phyloP scores from a whole-genome alignment of 208 protist species.

The Leishmania aethiopica region DNA sequence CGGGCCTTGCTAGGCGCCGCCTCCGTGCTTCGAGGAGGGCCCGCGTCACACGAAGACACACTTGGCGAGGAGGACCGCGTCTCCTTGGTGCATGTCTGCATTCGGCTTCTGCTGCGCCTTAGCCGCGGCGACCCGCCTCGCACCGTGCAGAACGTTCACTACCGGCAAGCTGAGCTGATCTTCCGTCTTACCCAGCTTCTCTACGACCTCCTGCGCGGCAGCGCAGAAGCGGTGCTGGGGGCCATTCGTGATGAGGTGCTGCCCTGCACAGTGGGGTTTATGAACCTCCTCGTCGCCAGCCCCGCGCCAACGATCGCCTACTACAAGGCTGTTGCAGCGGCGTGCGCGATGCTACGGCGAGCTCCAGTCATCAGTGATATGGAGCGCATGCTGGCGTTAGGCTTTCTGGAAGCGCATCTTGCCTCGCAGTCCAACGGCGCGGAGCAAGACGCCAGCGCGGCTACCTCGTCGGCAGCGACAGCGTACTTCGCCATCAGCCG shows the following conservation, averaged over 20 bases:
- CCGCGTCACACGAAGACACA: constrained; percentile 3
- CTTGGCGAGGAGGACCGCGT: constrained; percentile 30
- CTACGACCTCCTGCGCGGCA: constrained; percentile 45
- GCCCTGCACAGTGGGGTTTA: constrained; percentile 34
- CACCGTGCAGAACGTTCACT: constrained; percentile 36
- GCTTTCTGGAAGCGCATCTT: constrained; percentile 61
- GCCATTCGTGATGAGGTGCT: constrained; percentile 28
- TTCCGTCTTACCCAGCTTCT: constrained; percentile 57
- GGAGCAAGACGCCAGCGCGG: background rate
- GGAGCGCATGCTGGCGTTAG: constrained; percentile 65
- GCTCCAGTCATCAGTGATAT: constrained; percentile 38
- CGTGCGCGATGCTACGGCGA: constrained; percentile 52
- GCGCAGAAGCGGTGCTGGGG: constrained; percentile 35
- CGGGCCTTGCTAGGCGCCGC: constrained; percentile 25
- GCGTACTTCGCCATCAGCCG: constrained; percentile 31
- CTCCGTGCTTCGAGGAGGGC: background rate
- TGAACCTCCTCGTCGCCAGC: constrained; percentile 51
- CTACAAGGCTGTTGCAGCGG: constrained; percentile 47
- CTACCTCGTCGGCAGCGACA: constrained; percentile 11
- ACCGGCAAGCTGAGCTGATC: constrained; percentile 61
- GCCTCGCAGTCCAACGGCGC: constrained; percentile 9
- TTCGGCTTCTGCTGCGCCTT: constrained; percentile 33
- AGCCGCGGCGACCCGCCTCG: constrained; percentile 40
- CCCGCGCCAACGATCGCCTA: constrained; percentile 43
- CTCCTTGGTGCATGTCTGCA: constrained; percentile 29